Evolutionary conservation across 2,329 filamentous ascomycete species (phyloP), one percentile per base, ranked within the genome.

Genomic region (Aureobasidium sp.): DNA sequence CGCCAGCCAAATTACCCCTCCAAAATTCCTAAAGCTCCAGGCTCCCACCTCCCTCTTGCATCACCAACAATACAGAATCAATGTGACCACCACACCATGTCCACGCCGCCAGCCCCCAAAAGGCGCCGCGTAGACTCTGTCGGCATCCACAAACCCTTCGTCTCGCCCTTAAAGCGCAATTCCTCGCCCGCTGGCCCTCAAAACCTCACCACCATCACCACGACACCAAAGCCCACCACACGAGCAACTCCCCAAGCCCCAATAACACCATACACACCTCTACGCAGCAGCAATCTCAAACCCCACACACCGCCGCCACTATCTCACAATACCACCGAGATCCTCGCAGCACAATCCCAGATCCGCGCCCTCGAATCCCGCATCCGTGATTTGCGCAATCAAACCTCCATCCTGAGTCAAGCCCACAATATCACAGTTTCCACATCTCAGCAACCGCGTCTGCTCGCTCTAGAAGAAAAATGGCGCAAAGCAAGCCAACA

Each of bases 111-210:
- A 29, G 41, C 48, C 27, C n/a, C 58, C 15, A 89, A 89, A 76
- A 83, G 85, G 55, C 85, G 87, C 64, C 83, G 85, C 66, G 76
- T 87, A 65, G 80, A 86, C 63, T 76, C 80, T 8, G 25, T 48
- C n/a, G 81, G 82, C 7, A 80, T 90, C 52, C 81, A 82, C 65
- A 88, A 86, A 70, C 88, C 88, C 0, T 91, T 91, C 76, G 86
- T 87, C 66, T 90, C 88, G 49, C 88, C 87, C 15, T 80, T 88
- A 64, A 82, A 81, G 76, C 78, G 34, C 67, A 67, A 48, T 12
- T 14, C 41, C 45, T 20, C 44, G 7, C 11, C 59, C 2, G 9
- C 34, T 39, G 17, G 31, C 31, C 31, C 31, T 34, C 31, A 27
- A 17, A 45, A 34, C 59, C 51, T 15, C 44, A 53, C 22, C 52